Base-by-base conservation (phyloP, 371 early-diverging fungal genomes). In the Actinomortierella ambigua region DNA sequence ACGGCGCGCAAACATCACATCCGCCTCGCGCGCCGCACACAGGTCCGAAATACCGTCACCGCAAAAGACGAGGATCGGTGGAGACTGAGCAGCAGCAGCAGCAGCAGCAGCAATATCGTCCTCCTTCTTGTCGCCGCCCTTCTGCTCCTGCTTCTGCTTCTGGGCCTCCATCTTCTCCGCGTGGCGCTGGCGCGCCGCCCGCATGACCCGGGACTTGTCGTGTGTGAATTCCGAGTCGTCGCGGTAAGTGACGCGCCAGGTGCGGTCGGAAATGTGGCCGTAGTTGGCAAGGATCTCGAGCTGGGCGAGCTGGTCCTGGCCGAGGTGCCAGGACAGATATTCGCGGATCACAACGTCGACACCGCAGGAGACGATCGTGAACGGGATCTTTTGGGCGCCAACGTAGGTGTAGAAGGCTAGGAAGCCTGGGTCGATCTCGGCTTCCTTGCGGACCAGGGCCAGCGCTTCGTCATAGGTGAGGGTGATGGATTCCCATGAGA, bases 41-140 rank as follows among this genome's bases (percentile, higher is more conserved):
- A 88, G 62, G 60, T 88, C 88, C 8, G 82, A 81, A 20, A 88
- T 76, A n/a, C 88, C 88, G 59, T 88, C 88, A 1, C 88, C 88
- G 34, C 82, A 77, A 61, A 85, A 88, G 27, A 88, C 68, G 46
- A 83, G 64, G 20, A 76, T 50, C 7, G 83, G 82, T 27, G n/a
- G n/a, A n/a, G n/a, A n/a, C n/a, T n/a, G n/a, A n/a, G n/a, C n/a
- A n/a, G n/a, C n/a, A n/a, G n/a, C n/a, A n/a, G n/a, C n/a, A n/a
- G n/a, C n/a, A n/a, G n/a, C n/a, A n/a, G n/a, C n/a, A n/a, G n/a
- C n/a, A n/a, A n/a, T n/a, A n/a, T 76, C 63, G 22, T 67, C 51
- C 18, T 15, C 55, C 15, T 29, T 26, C 47, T 69, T 65, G 53
- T 65, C 68, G 7, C 44, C 14, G 7, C 44, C 52, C 6, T 20